Evolutionary conservation across 306 rosid genomes (phyloP), one percentile per base, ranked within the genome.

Genomic region (Argentina anserina): DNA sequence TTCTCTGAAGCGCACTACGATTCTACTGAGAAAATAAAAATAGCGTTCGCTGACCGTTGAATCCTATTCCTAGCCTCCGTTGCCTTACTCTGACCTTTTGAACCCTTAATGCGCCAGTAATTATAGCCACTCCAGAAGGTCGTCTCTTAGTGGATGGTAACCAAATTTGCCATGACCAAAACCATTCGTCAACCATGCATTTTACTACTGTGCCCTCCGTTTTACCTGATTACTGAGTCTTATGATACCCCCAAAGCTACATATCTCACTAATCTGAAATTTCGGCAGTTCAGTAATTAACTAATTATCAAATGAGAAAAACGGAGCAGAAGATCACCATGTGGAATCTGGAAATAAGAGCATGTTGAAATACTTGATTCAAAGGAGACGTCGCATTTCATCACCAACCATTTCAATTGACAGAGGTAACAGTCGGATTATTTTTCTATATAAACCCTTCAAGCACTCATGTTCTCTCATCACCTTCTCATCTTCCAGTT

Each of bases 371-470:
- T 25, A 39, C 14, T 23, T 13, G 50, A 64, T 10, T 40, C 31
- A 10, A 20, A 20, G 9, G 37, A n/a, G n/a, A n/a, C 47, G 47
- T 43, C 26, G 36, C 41, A 39, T 28, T 17, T 41, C 66, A 33
- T 42, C 55, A 41, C 66, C 56, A 62, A 64, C 71, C 56, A 28
- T 53, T 55, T 31, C 39, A 12, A 55, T 31, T 25, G 52, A 40
- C 6, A 61, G 34, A 43, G 28, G 36, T 25, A 39, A 7, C 3
- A 23, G 70, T 69, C 17, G 11, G 7, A 15, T 8, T 20, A 10
- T 1, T 11, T 21, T 4, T 29, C 75, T 60, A 73, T 73, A 73
- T 73, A 79, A 56, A 79, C 46, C 26, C 78, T 21, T 34, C 34
- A 3, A 66, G 60, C 65, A 17, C 31, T 58, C n/a, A n/a, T n/a